Conservation (phyloP, 2,329 filamentous ascomycete genomes). For the Xylaria sp. region DNA sequence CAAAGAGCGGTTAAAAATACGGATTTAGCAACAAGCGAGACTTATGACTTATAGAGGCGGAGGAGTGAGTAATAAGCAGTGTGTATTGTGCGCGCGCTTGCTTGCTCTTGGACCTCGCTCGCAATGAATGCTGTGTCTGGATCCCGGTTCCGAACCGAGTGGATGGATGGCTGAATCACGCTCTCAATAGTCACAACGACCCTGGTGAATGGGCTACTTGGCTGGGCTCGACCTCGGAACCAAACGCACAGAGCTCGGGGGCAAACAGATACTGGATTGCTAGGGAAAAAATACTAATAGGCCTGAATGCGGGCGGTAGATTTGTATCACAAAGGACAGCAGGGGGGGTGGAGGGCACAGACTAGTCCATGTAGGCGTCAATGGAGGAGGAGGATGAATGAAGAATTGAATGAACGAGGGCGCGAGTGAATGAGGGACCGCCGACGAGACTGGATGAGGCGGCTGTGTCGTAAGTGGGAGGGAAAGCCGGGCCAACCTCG, state of each 20-base stretch:
- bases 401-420: background rate
- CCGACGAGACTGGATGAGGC: background rate
- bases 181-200: conserved; percentile 35
- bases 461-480: conserved; percentile 5
- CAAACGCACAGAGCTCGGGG: conserved; percentile 28
- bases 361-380: background rate
- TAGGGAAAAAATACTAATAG: conserved; percentile 22
- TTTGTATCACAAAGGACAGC: conserved; percentile 33
- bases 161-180: conserved; percentile 39
- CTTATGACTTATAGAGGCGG: no score
- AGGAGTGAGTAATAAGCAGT: conserved; percentile 20
- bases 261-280: conserved; percentile 32
- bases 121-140: conserved; percentile 9
- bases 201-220: conserved; percentile 30
- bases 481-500: background rate
- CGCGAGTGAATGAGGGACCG: background rate
- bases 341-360: conserved; percentile 21
- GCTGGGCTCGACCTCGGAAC: conserved; percentile 29
- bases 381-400: background rate
- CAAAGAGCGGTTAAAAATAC: background rate
- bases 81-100: conserved; percentile 9
- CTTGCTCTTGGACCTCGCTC: conserved; percentile 15
- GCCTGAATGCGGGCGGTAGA: conserved; percentile 29
- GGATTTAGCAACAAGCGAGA: background rate
- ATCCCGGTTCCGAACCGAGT: conserved; percentile 30